Conservation (phyloP, 1,284 basidiomycete species). For the Ustilago shanxiensis region DNA sequence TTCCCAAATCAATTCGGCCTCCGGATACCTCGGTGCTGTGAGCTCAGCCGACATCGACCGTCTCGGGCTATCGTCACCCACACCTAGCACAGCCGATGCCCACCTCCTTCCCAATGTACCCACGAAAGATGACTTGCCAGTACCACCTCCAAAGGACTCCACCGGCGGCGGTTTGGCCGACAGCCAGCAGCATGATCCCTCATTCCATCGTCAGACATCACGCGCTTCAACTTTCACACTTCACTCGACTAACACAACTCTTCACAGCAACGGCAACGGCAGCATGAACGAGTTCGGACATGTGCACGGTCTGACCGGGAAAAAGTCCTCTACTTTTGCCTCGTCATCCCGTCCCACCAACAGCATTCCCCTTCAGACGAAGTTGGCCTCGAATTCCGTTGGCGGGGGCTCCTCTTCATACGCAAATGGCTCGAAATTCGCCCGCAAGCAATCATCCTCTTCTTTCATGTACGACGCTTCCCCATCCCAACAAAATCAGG, state of each 20-base stretch:
- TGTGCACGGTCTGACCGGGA: neutral
- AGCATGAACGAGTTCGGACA: constrained; percentile 36
- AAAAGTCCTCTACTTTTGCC: constrained; percentile 16
- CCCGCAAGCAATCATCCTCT: neutral
- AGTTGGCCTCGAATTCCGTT: constrained; percentile 8
- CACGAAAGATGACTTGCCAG: constrained; percentile 44
- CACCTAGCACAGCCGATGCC: constrained; percentile 46
- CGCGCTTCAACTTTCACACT: neutral
- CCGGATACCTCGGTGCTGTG: constrained; percentile 27
- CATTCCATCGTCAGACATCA: constrained; percentile 13
- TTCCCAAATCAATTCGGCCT: constrained; percentile 2
- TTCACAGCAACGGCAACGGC: neutral
- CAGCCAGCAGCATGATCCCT: neutral
- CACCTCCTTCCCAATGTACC: constrained; percentile 37
- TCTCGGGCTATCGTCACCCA: constrained; percentile 35
- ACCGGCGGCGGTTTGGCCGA: neutral
- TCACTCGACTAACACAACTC: neutral
- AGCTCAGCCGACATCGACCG: constrained; percentile 46
- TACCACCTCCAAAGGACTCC: constrained; percentile 23
- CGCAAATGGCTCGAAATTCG: constrained; percentile 3
- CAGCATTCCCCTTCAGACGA: neutral
- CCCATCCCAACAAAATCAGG: neutral
- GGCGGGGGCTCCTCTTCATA: constrained; percentile 7
- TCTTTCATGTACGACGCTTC: constrained; percentile 12
- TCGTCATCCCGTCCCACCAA: constrained; percentile 5